Evolutionary conservation across 768 basidiomycete genomes (phyloP).

Genomic region (Rhodotorula graminis): DNA sequence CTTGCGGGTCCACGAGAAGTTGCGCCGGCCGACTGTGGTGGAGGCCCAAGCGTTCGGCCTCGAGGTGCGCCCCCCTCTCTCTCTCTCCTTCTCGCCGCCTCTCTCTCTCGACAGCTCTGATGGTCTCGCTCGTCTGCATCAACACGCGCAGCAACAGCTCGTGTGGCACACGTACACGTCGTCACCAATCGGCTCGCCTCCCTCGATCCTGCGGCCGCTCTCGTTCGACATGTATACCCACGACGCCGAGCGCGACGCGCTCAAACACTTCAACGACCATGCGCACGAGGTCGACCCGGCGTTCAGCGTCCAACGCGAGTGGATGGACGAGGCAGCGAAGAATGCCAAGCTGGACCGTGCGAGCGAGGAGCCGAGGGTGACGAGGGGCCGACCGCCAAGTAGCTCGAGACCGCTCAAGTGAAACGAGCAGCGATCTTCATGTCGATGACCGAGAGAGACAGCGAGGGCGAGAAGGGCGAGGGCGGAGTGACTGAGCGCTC

Average conservation of each 20-base stretch:
- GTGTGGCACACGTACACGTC: constrained; percentile 11
- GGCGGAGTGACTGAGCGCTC: too few species aligned
- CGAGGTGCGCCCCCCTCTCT: constrained; percentile 1
- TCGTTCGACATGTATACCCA: constrained; percentile 26
- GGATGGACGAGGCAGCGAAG: background rate
- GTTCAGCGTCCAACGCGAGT: background rate
- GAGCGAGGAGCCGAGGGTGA: too few species aligned
- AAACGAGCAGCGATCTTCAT: too few species aligned
- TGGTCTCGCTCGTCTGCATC: too few species aligned
- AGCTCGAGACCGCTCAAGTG: too few species aligned
- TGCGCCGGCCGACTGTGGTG: constrained; percentile 4
- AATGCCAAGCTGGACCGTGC: background rate
- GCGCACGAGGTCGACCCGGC: background rate
- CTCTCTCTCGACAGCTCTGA: background rate
- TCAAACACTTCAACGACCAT: background rate
- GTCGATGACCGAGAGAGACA: too few species aligned
- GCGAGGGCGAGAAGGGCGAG: too few species aligned
- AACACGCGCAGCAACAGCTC: constrained; percentile 14
- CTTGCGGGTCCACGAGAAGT: constrained; percentile 11
- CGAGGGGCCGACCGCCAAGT: too few species aligned
- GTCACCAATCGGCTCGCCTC: background rate
- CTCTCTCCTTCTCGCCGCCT: too few species aligned
- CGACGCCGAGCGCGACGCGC: constrained; percentile 13
- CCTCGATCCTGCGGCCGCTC: constrained; percentile 6
- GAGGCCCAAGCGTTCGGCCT: constrained; percentile 15